Percentiles rank a stretch among this genome's conserved stretches.
Evolutionary conservation across 2,329 filamentous ascomycete genomes (phyloP).

Genomic region (Scopulariopsis brevicaulis): DNA sequence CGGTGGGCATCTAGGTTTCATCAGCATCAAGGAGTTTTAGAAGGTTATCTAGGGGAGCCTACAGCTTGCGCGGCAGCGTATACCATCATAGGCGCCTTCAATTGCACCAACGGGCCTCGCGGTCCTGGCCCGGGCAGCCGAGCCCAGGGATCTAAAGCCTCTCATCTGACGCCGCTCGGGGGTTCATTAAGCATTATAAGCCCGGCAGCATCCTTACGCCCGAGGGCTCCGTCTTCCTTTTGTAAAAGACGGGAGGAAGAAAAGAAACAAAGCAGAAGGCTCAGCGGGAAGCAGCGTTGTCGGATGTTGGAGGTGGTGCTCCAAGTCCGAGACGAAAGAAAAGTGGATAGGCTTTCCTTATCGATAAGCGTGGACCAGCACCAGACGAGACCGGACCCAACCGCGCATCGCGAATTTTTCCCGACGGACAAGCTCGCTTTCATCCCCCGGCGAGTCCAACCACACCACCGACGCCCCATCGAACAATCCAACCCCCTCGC

Average conservation of each 20-base stretch:
- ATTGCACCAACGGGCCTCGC: neutral
- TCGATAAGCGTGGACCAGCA: neutral
- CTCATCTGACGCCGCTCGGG: neutral
- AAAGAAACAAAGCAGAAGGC: too few species aligned
- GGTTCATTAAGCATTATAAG: neutral
- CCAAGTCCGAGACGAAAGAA: neutral
- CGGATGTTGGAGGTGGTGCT: neutral
- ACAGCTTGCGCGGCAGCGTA: neutral
- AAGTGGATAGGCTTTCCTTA: neutral
- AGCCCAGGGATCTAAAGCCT: neutral
- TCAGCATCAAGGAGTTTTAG: neutral
- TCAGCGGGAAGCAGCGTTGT: too few species aligned
- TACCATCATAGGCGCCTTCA: neutral
- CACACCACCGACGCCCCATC: neutral
- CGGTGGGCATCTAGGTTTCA: neutral
- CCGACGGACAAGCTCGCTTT: neutral
- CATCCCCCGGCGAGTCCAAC: neutral
- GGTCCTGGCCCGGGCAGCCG: neutral
- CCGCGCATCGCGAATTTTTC: conserved; percentile 3
- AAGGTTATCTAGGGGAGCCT: neutral
- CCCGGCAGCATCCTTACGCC: neutral
- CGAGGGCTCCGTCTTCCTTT: neutral
- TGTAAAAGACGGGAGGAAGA: neutral
- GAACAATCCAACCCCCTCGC: neutral
- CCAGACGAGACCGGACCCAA: neutral